Percentiles rank a stretch among this genome's conserved stretches.
These are phyloP conservation scores for Corniculantispora saksenae DNA, from an alignment of 2,329 filamentous ascomycete species.

Conservation along the genomic window DNA sequence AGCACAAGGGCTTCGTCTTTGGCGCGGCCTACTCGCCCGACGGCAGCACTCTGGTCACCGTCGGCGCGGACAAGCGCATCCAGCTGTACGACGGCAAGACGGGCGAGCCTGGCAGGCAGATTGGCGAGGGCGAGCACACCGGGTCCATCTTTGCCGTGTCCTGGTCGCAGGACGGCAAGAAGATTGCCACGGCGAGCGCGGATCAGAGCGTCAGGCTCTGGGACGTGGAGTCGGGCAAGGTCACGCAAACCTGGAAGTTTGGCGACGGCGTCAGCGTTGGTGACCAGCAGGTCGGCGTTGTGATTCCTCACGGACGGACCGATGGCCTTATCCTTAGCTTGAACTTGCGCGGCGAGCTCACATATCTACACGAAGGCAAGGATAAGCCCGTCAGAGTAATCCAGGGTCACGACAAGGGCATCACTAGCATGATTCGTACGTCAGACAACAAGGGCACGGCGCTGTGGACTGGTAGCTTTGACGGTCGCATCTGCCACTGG, in stretches of 20 bases:
- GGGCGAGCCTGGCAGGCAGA: conserved; percentile 74
- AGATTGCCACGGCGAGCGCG: conserved; percentile 86
- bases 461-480: conserved; percentile 88
- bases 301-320: conserved; percentile 78
- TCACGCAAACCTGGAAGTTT: conserved; percentile 80
- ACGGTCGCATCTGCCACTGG: conserved; percentile 86
- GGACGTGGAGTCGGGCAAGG: conserved; percentile 80
- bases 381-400: conserved; percentile 70
- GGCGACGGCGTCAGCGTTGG: conserved; percentile 75
- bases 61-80: conserved; percentile 89
- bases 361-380: conserved; percentile 77
- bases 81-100: conserved; percentile 97
- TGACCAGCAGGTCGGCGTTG: conserved; percentile 92
- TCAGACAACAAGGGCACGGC: conserved; percentile 59
- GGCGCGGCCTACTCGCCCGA: conserved; percentile 89
- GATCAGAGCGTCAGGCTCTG: conserved; percentile 95
- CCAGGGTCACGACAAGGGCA: conserved; percentile 86
- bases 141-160: conserved; percentile 91
- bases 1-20: conserved; percentile 88
- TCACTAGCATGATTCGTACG: conserved; percentile 66
- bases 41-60: conserved; percentile 77
- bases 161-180: conserved; percentile 84
- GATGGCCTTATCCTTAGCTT: conserved; percentile 90
- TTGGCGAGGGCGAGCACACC: conserved; percentile 83
- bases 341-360: conserved; percentile 84